Conservation (phyloP, 176 grass and related monocot genomes). For the Canna indica region DNA sequence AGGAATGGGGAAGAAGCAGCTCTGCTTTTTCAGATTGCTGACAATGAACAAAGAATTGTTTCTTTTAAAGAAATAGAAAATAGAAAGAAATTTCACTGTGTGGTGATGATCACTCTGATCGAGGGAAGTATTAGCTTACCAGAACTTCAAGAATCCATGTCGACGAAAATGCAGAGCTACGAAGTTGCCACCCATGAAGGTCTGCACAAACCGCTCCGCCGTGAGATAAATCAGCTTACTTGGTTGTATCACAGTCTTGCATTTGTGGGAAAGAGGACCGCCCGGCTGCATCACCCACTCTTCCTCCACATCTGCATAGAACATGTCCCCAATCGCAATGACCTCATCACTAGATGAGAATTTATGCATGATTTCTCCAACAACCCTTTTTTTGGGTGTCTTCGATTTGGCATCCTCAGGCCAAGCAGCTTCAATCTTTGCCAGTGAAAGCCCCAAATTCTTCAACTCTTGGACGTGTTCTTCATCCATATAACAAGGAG, state of each 20-base stretch:
- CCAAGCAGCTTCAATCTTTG: slow-evolving; percentile 68
- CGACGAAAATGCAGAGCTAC: slow-evolving; percentile 87
- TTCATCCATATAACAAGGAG: slow-evolving; percentile 80
- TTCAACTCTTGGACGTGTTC: slow-evolving; percentile 81
- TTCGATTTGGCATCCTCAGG: slow-evolving; percentile 77
- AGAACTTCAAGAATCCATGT: slow-evolving; percentile 92
- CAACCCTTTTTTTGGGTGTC: slow-evolving; percentile 64
- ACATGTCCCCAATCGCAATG: slow-evolving; percentile 82
- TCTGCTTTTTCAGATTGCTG: slow-evolving; percentile 85
- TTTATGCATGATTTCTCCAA: slow-evolving; percentile 54
- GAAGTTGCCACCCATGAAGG: slow-evolving; percentile 77
- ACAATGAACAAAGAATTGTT: slow-evolving; percentile 8
- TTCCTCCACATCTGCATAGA: slow-evolving; percentile 86
- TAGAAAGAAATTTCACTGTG: too few relatives aligned
- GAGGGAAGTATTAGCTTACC: slow-evolving; percentile 35
- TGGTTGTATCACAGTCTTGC: slow-evolving; percentile 70
- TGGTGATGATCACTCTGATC: too few relatives aligned
- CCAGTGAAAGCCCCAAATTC: slow-evolving; percentile 54
- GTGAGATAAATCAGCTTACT: slow-evolving; percentile 63
- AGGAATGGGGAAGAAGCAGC: slow-evolving; percentile 91
- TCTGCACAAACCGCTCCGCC: slow-evolving; percentile 85
- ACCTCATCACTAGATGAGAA: slow-evolving; percentile 62
- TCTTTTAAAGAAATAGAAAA: too few relatives aligned
- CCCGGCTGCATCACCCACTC: slow-evolving; percentile 83
- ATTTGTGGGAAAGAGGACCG: slow-evolving; percentile 73